phyloP scores from a whole-genome alignment of 2,329 filamentous ascomycete genomes.

The Trichoderma sp. region DNA sequence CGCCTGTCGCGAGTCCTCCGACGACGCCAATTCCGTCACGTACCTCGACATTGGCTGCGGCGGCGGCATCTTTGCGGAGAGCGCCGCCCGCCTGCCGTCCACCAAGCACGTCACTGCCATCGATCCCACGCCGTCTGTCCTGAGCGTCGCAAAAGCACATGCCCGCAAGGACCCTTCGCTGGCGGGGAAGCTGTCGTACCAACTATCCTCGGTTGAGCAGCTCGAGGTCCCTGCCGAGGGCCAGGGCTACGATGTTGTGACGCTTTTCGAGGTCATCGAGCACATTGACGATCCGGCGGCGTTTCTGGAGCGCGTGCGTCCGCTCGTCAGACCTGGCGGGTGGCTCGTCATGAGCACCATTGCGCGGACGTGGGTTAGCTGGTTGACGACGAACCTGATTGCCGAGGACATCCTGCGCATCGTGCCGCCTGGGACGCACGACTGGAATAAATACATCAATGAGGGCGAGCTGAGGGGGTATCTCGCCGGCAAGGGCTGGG shows the following conservation, averaged over 20 bases:
- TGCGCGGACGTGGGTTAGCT: conserved; percentile 81
- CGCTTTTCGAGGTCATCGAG: conserved; percentile 91
- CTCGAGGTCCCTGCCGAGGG: conserved; percentile 44
- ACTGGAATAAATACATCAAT: conserved; percentile 96
- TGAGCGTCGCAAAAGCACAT: conserved; percentile 73
- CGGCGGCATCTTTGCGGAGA: conserved; percentile 94
- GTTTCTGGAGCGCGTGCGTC: conserved; percentile 69
- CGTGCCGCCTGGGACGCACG: conserved; percentile 89
- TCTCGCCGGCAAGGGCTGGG: conserved; percentile 57
- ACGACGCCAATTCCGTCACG: conserved; percentile 41
- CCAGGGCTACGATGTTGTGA: conserved; percentile 70
- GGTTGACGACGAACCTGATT: conserved; percentile 86
- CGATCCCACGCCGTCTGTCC: conserved; percentile 71
- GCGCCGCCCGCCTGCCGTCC: conserved; percentile 64
- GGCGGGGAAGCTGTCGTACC: conserved; percentile 62
- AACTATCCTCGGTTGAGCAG: conserved; percentile 73
- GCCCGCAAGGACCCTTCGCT: conserved; percentile 71
- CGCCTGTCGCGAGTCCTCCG: conserved; percentile 58
- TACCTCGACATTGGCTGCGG: conserved; percentile 95
- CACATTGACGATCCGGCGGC: conserved; percentile 74
- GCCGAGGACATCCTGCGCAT: conserved; percentile 85
- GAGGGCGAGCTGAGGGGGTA: conserved; percentile 67
- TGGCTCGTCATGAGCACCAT: conserved; percentile 95
- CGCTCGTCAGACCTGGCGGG: conserved; percentile 81
- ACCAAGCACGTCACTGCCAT: conserved; percentile 69